phyloP scores from a whole-genome alignment of 1,284 basidiomycete genomes.

The Ceratobasidium sp. region DNA sequence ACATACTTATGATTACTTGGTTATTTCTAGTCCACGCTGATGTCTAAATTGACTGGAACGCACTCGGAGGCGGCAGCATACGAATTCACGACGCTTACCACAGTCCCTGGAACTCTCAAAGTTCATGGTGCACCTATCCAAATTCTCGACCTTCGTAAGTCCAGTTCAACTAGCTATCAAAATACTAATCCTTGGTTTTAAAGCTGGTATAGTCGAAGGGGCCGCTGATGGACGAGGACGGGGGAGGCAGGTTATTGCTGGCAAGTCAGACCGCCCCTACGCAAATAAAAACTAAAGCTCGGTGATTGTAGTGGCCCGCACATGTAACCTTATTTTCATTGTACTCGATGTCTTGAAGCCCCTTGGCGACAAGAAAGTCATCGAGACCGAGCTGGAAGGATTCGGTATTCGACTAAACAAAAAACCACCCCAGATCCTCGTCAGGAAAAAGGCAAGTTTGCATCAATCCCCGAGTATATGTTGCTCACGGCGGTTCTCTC shows the following conservation, averaged over 20 bases:
- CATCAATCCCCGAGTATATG: background rate
- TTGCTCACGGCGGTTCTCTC: background rate
- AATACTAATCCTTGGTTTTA: slow-evolving; percentile 35
- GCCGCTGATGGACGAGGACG: slow-evolving; percentile 98
- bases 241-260: slow-evolving; percentile 87
- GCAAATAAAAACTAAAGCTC: background rate
- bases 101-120: slow-evolving; percentile 95
- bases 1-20: slow-evolving; percentile 52
- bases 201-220: slow-evolving; percentile 98
- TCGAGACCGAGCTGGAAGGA: slow-evolving; percentile 94
- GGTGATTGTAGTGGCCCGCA: slow-evolving; percentile 82
- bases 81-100: slow-evolving; percentile 95
- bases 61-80: slow-evolving; percentile 98
- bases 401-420: slow-evolving; percentile 98
- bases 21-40: slow-evolving; percentile 83
- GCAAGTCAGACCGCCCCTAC: slow-evolving; percentile 21
- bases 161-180: slow-evolving; percentile 17
- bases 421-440: slow-evolving; percentile 88
- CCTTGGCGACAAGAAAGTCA: slow-evolving; percentile 91
- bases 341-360: slow-evolving; percentile 98
- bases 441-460: slow-evolving; percentile 79
- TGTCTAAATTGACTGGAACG: slow-evolving; percentile 98
- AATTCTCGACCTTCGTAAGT: slow-evolving; percentile 84
- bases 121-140: slow-evolving; percentile 95
- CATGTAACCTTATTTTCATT: slow-evolving; percentile 99